Evolutionary conservation across 805 yeast species (phyloP), one percentile per base, ranked within the genome.

Genomic region (Teunomyces kruisii): DNA sequence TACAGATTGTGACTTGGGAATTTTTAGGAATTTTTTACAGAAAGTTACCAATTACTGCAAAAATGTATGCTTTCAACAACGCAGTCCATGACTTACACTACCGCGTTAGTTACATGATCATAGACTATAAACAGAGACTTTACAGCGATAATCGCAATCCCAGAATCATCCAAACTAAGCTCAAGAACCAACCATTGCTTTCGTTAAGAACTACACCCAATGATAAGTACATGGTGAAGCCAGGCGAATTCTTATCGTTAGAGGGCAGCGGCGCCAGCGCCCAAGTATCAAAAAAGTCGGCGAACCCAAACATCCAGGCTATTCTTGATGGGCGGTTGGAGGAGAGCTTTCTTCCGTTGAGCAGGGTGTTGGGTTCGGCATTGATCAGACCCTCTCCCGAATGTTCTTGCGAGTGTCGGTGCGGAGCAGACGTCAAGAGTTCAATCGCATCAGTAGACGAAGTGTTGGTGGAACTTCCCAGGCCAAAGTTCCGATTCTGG

Each of bases 121-220:
- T 70, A 19, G 68, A 67, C 41, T 69, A 62, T 45, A 60, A 62
- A 16, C 71, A 66, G 43, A 58, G 59, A 33, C 70, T 63, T 55
- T 74, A 75, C 55, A 68, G 68, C 54, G 62, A 65, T 32, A 56
- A 62, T 28, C 56, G 56, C 31, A 67, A 66, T 47, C 71, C 71
- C 2, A 53, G 71, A 14, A 67, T 74, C 5, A 65, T 73, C 19
- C 71, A 70, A 10, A 52, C 66, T 4, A 65, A 60, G 46, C 60
- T 67, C 42, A 53, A 59, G 14, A 56, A 68, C 45, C 64, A 61
- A 43, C 62, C 56, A 10, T 57, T 75, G 24, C 41, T 68, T 28
- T 62, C 78, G 4, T 64, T 75, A 50, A 55, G 80, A 44, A 63
- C 72, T 0, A 55, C 54, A 37, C 70, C 72, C 10, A 54, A 57